phyloP scores from a whole-genome alignment of 163 green algal species.

The Botryococcus braunii region DNA sequence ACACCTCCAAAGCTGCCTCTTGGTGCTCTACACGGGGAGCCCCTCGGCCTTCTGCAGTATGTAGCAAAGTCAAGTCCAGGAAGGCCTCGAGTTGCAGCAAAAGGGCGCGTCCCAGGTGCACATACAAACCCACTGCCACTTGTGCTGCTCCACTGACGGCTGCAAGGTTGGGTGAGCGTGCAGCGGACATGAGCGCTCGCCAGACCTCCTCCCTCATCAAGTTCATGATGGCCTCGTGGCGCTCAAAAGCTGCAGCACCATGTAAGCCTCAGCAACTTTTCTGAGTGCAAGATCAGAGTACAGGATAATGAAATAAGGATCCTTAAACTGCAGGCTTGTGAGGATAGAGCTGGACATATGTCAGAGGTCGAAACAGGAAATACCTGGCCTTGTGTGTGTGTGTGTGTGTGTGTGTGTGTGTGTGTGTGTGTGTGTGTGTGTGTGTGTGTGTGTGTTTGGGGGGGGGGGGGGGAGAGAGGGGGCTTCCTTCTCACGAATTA shows the following conservation, averaged over 20 bases:
- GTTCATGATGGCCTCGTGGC: conserved; percentile 56
- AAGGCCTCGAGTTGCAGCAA: conserved; percentile 73
- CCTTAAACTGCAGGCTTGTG: background rate
- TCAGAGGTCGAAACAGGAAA: no score
- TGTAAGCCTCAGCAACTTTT: background rate
- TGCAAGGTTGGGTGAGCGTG: conserved; percentile 18
- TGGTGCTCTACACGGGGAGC: conserved; percentile 40
- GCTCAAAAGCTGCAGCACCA: conserved; percentile 36
- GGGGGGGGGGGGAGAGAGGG: no score
- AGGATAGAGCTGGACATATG: no score
- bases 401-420: no score
- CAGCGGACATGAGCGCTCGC: conserved; percentile 37
- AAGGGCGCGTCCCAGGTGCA: conserved; percentile 39
- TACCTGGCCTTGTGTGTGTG: no score
- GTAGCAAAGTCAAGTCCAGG: conserved; percentile 67
- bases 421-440: no score
- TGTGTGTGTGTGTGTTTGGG: no score
- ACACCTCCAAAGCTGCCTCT: conserved; percentile 79
- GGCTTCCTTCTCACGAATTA: no score
- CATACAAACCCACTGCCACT: conserved; percentile 59
- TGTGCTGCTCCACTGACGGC: conserved; percentile 37
- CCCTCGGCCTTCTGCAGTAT: conserved; percentile 55
- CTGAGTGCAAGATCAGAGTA: background rate
- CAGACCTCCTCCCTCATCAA: conserved; percentile 63
- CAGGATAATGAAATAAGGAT: background rate